Base-by-base conservation (phyloP, 768 basidiomycete genomes). In the Lenzites betulinus region DNA sequence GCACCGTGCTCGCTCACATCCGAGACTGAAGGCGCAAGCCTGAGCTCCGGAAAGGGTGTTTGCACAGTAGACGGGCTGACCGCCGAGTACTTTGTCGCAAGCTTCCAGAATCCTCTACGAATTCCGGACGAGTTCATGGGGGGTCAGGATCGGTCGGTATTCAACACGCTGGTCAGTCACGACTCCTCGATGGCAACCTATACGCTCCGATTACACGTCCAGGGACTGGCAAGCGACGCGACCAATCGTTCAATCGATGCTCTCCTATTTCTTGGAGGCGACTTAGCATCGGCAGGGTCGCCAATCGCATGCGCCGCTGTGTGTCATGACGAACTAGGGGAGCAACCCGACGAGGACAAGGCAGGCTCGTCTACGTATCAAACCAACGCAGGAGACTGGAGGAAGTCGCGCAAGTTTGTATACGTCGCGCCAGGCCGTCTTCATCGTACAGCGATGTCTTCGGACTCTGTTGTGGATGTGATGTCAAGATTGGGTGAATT, bases 11-110 rank as follows among this genome's bases (percentile, higher is more conserved):
- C 48, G n/a, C 26, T 58, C 41, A 43, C 39, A 23, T 5, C 41
- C 15, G 33, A 35, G 12, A n/a, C 38, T 33, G 35, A 49, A 12
- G 20, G 26, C 20, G 33, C 20, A 25, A 25, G 9, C 20, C 23
- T 25, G 20, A 22, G 7, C 8, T 22, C 16, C 20, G 46, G 36
- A 13, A 28, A 13, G 28, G n/a, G 30, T n/a, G 5, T 48, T 12
- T 57, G 55, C 46, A 57, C 55, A 13, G 15, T 30, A 15, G 55
- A 57, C 7, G 46, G 55, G 35, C 36, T 57, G 22, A 22, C 36
- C 18, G 44, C 30, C 2, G 33, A 39, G 3, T 57, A 38, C 55
- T 20, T 36, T 13, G 38, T 57, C 46, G 55, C 44, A 22, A 22
- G 22, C 20, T 25, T 46, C 22, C 20, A 46, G 12, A 22, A 25